Conservation (phyloP, 1,139 yeast species). For the Candida dubliniensis region DNA sequence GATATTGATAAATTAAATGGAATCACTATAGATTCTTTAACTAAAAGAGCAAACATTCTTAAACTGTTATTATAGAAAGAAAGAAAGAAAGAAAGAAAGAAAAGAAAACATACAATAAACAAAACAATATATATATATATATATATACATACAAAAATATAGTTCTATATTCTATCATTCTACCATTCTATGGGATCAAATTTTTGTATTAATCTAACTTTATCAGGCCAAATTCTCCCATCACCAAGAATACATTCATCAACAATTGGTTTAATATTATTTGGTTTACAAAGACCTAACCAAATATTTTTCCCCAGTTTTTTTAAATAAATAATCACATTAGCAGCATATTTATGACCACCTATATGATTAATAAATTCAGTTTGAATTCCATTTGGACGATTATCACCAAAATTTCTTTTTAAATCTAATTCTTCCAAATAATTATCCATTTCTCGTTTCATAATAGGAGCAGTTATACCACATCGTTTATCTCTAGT, state of each 20-base stretch:
- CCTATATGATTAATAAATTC: conserved; percentile 83
- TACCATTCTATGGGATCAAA: conserved; percentile 57
- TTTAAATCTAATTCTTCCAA: conserved; percentile 67
- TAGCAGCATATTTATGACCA: conserved; percentile 93
- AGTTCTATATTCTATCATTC: conserved; percentile 43
- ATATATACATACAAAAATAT: background rate
- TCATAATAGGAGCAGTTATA: conserved; percentile 89
- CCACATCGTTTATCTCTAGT: conserved; percentile 95
- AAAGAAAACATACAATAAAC: no score
- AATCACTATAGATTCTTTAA: conserved; percentile 44
- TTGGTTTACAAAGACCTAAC: conserved; percentile 84
- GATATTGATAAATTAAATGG: conserved; percentile 33
- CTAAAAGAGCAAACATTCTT: conserved; percentile 51
- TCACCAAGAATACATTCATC: conserved; percentile 65
- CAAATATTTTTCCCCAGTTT: conserved; percentile 73
- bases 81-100: no score
- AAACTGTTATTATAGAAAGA: conserved; percentile 25
- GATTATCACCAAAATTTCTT: conserved; percentile 71
- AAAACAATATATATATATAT: conserved; percentile 1
- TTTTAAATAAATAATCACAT: conserved; percentile 71
- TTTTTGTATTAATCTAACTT: conserved; percentile 63
- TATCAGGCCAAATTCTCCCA: conserved; percentile 72
- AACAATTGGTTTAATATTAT: conserved; percentile 69
- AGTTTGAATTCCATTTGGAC: conserved; percentile 74
- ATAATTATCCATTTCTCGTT: conserved; percentile 71